These are phyloP conservation scores for Podila clonocystis DNA, from an alignment of 192 early-diverging fungal genomes.

Conservation along the genomic window DNA sequence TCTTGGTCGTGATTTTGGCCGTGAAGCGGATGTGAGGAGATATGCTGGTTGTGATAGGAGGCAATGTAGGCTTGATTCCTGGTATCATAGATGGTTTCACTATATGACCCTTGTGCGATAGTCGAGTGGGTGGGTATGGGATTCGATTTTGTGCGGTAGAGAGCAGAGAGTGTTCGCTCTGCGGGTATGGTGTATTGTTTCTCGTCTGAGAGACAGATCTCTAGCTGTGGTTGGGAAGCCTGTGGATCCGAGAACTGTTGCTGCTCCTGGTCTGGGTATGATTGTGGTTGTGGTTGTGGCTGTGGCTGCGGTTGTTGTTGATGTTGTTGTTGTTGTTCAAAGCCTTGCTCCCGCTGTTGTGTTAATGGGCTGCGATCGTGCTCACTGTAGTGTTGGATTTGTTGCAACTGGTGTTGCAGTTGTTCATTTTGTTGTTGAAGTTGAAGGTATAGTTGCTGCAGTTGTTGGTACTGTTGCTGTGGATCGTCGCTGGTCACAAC, in stretches of 20 bases:
- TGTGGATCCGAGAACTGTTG: not conserved
- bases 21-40: not conserved
- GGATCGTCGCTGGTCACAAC: not conserved
- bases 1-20: not conserved
- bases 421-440: not conserved
- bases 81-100: not conserved
- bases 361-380: not conserved
- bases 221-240: too few species aligned
- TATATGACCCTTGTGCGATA: too few species aligned
- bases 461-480: not conserved
- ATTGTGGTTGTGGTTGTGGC: not conserved
- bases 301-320: too few species aligned
- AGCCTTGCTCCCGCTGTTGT: too few species aligned
- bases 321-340: too few species aligned
- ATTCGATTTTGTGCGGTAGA: too few species aligned
- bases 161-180: too few species aligned
- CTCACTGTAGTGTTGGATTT: not conserved
- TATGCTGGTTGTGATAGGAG: not conserved
- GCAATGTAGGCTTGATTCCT: not conserved
- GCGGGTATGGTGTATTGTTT: too few species aligned
- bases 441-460: not conserved
- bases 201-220: too few species aligned
- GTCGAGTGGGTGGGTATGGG: too few species aligned
- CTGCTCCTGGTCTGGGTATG: not conserved
- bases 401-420: not conserved